Evolutionary conservation across 139 green algal genomes (phyloP).

Genomic region (Spirogloea muscicola): DNA sequence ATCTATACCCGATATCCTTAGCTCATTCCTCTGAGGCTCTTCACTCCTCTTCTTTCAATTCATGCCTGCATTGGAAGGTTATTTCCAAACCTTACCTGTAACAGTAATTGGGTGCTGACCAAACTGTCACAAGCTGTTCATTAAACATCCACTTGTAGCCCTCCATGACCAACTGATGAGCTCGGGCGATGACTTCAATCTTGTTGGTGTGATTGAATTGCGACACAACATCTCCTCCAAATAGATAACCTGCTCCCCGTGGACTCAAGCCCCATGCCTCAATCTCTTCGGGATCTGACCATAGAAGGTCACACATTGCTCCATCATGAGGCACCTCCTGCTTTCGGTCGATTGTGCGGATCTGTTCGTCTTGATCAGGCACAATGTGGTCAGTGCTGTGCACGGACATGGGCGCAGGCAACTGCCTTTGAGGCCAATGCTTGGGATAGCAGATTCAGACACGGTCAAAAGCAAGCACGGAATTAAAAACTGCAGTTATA

Average conservation of each 20-base stretch:
- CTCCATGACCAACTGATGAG: slow-evolving; percentile 99
- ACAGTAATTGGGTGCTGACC: slow-evolving; percentile 98
- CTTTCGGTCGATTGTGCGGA: slow-evolving; percentile 95
- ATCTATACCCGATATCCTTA: no score
- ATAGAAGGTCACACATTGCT: slow-evolving; percentile 97
- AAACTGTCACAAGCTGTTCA: slow-evolving; percentile 93
- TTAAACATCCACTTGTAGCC: slow-evolving; percentile 99
- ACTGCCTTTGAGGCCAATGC: no score
- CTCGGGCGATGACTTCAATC: slow-evolving; percentile 81
- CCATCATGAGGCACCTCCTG: slow-evolving; percentile 98
- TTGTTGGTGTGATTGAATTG: slow-evolving; percentile 44
- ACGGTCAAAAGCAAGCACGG: no score
- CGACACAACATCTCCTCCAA: slow-evolving; percentile 85
- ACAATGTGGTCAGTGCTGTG: no score
- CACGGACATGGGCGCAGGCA: no score
- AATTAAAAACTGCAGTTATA: no score
- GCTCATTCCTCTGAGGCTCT: no score
- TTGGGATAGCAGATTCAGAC: no score
- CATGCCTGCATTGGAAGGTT: no score
- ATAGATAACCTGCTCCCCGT: slow-evolving; percentile 88
- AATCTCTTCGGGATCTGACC: slow-evolving; percentile 93
- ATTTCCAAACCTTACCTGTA: slow-evolving; percentile 70
- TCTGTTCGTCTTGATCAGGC: no score
- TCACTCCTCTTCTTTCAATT: no score
- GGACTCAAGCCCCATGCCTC: slow-evolving; percentile 89